Evolutionary conservation across 345 rosid genomes (phyloP).

Genomic region (Triadica sebifera): DNA sequence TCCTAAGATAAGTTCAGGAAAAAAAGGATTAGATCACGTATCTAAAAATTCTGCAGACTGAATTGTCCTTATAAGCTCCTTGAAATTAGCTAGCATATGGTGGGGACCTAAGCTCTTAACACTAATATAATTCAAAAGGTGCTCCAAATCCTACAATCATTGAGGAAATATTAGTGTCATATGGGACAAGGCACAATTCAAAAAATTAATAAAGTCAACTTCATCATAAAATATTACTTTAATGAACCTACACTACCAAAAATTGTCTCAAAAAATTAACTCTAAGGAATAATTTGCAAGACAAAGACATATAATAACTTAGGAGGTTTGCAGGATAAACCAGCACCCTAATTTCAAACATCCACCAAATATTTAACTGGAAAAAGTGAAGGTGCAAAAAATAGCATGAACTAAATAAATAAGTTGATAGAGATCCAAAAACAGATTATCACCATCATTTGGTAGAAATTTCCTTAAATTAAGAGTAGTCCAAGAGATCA

Average conservation of each 20-base stretch:
- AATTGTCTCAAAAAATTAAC: background rate
- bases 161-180: background rate
- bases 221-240: background rate
- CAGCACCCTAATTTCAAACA: background rate
- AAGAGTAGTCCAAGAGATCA: background rate
- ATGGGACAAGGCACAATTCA: background rate
- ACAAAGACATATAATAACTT: background rate
- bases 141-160: conserved; percentile 76
- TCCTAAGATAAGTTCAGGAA: background rate
- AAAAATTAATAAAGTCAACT: background rate
- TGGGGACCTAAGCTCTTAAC: conserved; percentile 86
- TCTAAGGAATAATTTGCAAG: background rate
- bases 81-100: conserved; percentile 76
- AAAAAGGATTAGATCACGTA: background rate
- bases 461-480: background rate
- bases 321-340: background rate
- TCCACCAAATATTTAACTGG: background rate
- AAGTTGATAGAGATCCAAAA: background rate
- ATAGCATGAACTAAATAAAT: background rate
- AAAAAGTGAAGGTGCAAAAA: background rate
- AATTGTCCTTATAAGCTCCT: conserved; percentile 76
- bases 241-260: background rate
- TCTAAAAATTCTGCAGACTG: conserved; percentile 68
- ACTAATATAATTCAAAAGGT: conserved; percentile 61
- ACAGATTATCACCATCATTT: background rate